Evolutionary conservation across 2,329 filamentous ascomycete genomes (phyloP).

Genomic region (Diaporthe sp.): DNA sequence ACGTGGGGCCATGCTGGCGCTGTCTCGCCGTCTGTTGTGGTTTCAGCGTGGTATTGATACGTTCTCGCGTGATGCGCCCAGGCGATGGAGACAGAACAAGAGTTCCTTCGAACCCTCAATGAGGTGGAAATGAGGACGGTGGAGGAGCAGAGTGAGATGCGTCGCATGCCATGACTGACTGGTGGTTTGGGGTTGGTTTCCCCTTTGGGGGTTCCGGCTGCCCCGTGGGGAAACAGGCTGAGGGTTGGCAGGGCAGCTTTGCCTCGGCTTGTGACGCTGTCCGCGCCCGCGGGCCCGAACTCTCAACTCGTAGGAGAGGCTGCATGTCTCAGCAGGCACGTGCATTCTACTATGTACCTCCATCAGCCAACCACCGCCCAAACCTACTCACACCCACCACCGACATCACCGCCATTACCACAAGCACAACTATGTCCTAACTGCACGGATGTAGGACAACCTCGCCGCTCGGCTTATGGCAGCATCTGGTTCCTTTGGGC

Average conservation of each 20-base stretch:
- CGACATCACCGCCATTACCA: not conserved
- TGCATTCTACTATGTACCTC: not conserved
- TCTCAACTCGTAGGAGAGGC: not conserved
- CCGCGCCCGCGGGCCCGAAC: slow-evolving; percentile 1
- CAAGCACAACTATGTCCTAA: not conserved
- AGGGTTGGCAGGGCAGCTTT: not conserved
- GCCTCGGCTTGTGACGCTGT: slow-evolving; percentile 23
- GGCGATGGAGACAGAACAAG: not conserved
- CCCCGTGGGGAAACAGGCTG: not conserved
- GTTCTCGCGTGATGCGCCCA: not conserved
- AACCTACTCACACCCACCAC: not conserved
- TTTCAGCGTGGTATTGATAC: not conserved
- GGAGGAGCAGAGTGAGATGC: not conserved
- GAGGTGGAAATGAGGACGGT: too few relatives aligned
- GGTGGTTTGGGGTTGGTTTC: not conserved
- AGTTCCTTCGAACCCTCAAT: too few relatives aligned
- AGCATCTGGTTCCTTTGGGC: not conserved
- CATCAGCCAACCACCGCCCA: not conserved
- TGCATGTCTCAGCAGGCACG: slow-evolving; percentile 11
- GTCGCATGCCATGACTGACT: too few relatives aligned
- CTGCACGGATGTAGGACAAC: not conserved
- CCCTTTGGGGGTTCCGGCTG: not conserved
- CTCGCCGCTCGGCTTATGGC: not conserved
- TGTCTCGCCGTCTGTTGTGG: not conserved
- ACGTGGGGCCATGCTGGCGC: slow-evolving; percentile 9